A percentile compares a stretch with the other conserved stretches of the same genome.
Evolutionary conservation across 2,329 filamentous ascomycete species (phyloP).

Genomic region (Corinectria fuckeliana): DNA sequence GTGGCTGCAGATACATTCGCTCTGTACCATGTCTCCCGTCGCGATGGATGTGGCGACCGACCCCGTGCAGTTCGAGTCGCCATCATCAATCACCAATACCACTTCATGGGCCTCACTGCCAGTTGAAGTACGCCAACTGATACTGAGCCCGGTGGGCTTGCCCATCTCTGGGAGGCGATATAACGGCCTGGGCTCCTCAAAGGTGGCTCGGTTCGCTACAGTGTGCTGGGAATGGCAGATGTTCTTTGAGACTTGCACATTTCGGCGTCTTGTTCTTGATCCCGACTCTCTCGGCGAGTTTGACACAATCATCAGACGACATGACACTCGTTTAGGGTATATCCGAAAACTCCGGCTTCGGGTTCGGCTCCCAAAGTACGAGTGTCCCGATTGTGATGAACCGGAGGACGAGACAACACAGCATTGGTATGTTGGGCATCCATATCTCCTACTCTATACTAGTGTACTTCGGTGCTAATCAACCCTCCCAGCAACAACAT

Average conservation of each 20-base stretch:
- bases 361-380: slow-evolving; percentile 17
- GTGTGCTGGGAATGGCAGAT: slow-evolving; percentile 21
- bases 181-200: slow-evolving; percentile 6
- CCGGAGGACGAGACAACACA: slow-evolving; percentile 17
- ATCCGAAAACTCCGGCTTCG: slow-evolving; percentile 24
- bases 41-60: slow-evolving; percentile 10
- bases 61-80: slow-evolving; percentile 5
- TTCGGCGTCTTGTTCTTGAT: slow-evolving; percentile 24
- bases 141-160: slow-evolving; percentile 14
- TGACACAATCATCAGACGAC: slow-evolving; percentile 11
- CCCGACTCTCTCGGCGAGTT: slow-evolving; percentile 16
- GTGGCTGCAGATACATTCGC: neutral
- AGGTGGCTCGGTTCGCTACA: slow-evolving; percentile 19
- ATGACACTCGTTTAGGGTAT: slow-evolving; percentile 22
- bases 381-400: slow-evolving; percentile 20
- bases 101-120: slow-evolving; percentile 19
- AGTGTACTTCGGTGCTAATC: slow-evolving; percentile 10
- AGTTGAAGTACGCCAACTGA: slow-evolving; percentile 14
- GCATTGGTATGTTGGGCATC: slow-evolving; percentile 16
- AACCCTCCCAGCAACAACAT: slow-evolving; percentile 17
- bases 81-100: slow-evolving; percentile 7
- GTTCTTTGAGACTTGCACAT: slow-evolving; percentile 21
- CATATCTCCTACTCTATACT: slow-evolving; percentile 10
- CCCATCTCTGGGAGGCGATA: slow-evolving; percentile 8
- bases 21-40: slow-evolving; percentile 7